These are phyloP conservation scores for Drechslerella dactyloides DNA, from an alignment of 2,329 filamentous ascomycete genomes.

Conservation along the genomic window DNA sequence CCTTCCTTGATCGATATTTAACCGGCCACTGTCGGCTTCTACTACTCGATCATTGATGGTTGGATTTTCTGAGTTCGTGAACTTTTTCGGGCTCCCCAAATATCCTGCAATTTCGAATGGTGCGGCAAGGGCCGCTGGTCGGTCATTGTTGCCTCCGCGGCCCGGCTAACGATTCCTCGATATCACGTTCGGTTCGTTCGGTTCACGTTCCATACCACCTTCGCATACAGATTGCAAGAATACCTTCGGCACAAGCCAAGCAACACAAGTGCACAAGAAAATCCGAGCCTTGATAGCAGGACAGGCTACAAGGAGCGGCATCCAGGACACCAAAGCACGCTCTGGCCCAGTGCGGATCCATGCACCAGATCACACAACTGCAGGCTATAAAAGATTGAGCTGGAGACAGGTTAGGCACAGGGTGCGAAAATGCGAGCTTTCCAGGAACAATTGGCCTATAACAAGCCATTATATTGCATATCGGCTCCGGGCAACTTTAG, in stretches of 20 bases:
- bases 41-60: neutral
- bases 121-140: neutral
- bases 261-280: conserved; percentile 13
- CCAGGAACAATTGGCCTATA: conserved; percentile 47
- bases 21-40: neutral
- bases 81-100: neutral
- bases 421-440: conserved; percentile 42
- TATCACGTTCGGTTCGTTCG: neutral
- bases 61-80: neutral
- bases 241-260: no score
- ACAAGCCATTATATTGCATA: conserved; percentile 49
- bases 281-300: conserved; percentile 39
- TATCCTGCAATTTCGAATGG: neutral
- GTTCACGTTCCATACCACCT: no score
- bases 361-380: conserved; percentile 38
- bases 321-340: conserved; percentile 36
- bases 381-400: conserved; percentile 25
- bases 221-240: no score
- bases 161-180: neutral
- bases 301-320: conserved; percentile 33
- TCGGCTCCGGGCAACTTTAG: conserved; percentile 47
- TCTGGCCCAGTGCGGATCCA: conserved; percentile 47
- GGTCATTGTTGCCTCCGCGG: neutral
- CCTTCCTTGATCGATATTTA: neutral
- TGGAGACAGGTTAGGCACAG: conserved; percentile 24